Percentiles rank a stretch among this genome's conserved stretches.
These are phyloP conservation scores for Plasmodium relictum DNA, from an alignment of 169 alveolate species.

Conservation along the genomic window DNA sequence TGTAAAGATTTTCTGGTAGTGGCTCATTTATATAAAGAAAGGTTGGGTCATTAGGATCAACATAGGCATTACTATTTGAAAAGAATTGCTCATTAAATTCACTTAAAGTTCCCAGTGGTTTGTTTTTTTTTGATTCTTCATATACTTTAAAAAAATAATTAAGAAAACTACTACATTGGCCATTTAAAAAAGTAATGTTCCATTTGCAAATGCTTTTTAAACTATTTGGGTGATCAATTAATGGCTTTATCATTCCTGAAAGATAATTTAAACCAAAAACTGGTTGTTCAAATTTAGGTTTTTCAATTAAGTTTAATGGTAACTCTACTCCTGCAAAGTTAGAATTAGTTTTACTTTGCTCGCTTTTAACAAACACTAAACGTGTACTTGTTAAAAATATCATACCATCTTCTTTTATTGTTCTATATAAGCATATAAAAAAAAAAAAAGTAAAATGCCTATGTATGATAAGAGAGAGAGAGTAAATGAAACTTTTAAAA, in stretches of 20 bases:
- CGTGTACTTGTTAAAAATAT: constrained; percentile 73
- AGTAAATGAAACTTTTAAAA: no score
- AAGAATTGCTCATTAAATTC: constrained; percentile 61
- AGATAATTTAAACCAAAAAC: constrained; percentile 72
- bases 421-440: constrained; percentile 34
- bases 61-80: constrained; percentile 71
- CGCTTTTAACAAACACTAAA: constrained; percentile 58
- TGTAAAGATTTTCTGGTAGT: constrained; percentile 24
- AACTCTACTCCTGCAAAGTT: constrained; percentile 65
- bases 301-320: constrained; percentile 60
- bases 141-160: constrained; percentile 60
- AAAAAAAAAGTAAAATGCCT: constrained; percentile 7
- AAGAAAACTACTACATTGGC: constrained; percentile 72
- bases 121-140: constrained; percentile 61
- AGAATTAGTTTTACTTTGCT: constrained; percentile 51
- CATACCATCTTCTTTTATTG: constrained; percentile 75
- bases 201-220: constrained; percentile 61
- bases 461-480: background rate
- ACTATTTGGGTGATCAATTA: constrained; percentile 62
- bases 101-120: constrained; percentile 42
- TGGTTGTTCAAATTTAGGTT: constrained; percentile 76
- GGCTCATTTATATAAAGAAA: constrained; percentile 74
- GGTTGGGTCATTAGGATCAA: constrained; percentile 78
- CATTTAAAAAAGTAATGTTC: constrained; percentile 62
- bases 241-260: constrained; percentile 57